Conservation (phyloP, 352 stramenopile species). For the Blastocystis sp. region DNA sequence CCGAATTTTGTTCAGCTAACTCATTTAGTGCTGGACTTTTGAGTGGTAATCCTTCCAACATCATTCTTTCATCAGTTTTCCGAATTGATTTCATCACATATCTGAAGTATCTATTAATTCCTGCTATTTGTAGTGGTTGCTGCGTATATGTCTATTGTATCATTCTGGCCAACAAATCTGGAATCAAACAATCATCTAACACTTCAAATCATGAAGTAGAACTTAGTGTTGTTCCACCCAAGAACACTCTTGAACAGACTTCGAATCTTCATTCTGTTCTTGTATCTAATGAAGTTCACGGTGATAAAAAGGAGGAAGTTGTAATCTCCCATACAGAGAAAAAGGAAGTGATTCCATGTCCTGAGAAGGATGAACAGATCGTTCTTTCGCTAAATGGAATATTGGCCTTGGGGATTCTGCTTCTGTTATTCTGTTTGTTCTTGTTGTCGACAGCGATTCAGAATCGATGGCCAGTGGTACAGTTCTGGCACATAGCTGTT, state of each 20-base stretch:
- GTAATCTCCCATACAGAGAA: not conserved
- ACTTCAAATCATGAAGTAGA: too few species aligned
- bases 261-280: too few species aligned
- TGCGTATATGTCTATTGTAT: slow-evolving; percentile 34
- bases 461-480: not conserved
- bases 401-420: not conserved
- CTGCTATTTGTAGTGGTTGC: slow-evolving; percentile 41
- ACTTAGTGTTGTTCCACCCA: not conserved
- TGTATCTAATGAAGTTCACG: not conserved
- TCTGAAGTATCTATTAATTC: slow-evolving; percentile 48
- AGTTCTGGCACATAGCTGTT: slow-evolving; percentile 60
- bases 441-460: slow-evolving; percentile 50
- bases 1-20: slow-evolving; percentile 59
- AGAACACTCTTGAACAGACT: too few species aligned
- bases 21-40: slow-evolving; percentile 53
- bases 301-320: not conserved
- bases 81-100: slow-evolving; percentile 56
- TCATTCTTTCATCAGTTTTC: slow-evolving; percentile 60
- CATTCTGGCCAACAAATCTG: not conserved
- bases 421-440: slow-evolving; percentile 50
- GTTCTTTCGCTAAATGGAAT: not conserved
- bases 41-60: slow-evolving; percentile 61
- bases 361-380: not conserved
- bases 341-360: not conserved
- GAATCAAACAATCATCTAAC: not conserved